Evolutionary conservation across 2,329 filamentous ascomycete species (phyloP), one percentile per base, ranked within the genome.

Genomic region (Microdochium trichocladiopsis): DNA sequence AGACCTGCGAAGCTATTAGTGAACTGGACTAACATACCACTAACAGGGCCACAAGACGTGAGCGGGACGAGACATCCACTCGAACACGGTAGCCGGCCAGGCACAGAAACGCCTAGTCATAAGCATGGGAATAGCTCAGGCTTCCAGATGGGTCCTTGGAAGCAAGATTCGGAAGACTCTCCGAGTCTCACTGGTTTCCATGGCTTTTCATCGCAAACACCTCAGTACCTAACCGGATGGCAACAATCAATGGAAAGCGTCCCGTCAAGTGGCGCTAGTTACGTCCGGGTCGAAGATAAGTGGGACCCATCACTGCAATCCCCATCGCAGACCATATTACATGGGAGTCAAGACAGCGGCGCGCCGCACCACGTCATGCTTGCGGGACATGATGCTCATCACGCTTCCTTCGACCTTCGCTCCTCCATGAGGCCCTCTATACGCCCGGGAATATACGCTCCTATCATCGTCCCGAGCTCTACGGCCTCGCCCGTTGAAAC

Each of bases 141-240:
- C 18, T 45, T 45, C 21, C 41, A 45, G 21, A 8, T 18, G 18
- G 41, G 18, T 10, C 67, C 69, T 12, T 84, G 79, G 80, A 68
- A 73, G 54, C 63, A 71, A 6, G 80, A 77, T 58, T 62, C 75
- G 10, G 69, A 75, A 43, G 77, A 78, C 41, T 74, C 78, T 8
- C 72, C 78, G 10, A 68, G 80, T 31, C 74, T 74, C 3, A 69
- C 76, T 0, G 74, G 73, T 2, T 78, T 76, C 54, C 75, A 77
- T 4, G 71, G 76, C 2, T 82, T 78, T 58, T 67, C 71, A 5
- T 68, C 72, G 22, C 69, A 73, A 43, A 65, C 67, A 1, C 63
- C 72, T 14, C 60, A 64, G 21, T 55, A 70, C 2, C 65, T 73
- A 1, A 62, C 70, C 24, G 62, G 70, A 2, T 79, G 76, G 77